Base-by-base conservation (phyloP, 331 rosid species). In the Malus hybrid region DNA sequence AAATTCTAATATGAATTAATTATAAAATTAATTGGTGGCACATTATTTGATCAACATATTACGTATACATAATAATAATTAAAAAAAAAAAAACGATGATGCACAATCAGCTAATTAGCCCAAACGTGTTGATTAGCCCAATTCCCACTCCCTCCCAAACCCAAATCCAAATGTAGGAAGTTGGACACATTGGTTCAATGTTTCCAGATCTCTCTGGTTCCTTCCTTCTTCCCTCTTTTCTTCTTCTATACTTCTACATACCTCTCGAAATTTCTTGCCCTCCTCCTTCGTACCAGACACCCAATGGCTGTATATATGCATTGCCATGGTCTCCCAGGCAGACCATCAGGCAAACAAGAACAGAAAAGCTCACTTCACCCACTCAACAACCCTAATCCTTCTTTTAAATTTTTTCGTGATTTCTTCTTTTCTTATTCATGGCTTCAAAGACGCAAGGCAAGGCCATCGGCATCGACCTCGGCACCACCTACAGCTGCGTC, bases 401-500 rank as follows among this genome's bases (percentile, higher is more conserved):
- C 65, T 2, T 22, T 1, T 22, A 57, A 28, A 3, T 16, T n/a
- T 33, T 18, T 57, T 64, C 16, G 5, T 64, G 6, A 20, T 11
- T 44, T 44, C 22, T 10, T 3, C n/a, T 24, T 24, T 24, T 24
- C 24, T 24, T 24, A 24, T 24, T 24, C n/a, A 85, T 85, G 88
- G 84, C 83, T 69, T 18, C 84, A 32, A 85, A 77, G 57, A 61
- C 76, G 0, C 80, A 79, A 82, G 85, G 84, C 1, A 83, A 75
- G 74, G 82, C 82, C 59, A 78, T 87, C 31, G 90, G 90, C 76
- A 87, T 87, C 14, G 90, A 87, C 44, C 83, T 87, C 15, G 90
- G 90, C 74, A 87, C 90, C 31, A 87, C 90, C 70, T 87, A 87
- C 83, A 84, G 88, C 57, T 86, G 90, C 75, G 90, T 86, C 6